Evolutionary conservation across 2,329 filamentous ascomycete genomes (phyloP).

Genomic region (Trichophyton mentagrophytes): DNA sequence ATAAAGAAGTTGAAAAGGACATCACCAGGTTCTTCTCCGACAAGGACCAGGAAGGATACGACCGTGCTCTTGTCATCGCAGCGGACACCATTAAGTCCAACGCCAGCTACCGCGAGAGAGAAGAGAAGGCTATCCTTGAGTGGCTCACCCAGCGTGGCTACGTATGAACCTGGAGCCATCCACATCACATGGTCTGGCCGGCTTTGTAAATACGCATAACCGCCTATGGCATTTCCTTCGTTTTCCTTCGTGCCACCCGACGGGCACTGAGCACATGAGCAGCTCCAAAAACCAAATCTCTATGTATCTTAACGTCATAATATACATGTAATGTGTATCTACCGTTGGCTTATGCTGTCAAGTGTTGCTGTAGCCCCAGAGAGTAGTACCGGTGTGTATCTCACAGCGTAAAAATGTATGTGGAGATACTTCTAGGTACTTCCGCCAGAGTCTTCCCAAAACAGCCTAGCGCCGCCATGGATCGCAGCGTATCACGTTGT

Average conservation of each 20-base stretch:
- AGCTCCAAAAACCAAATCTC: not conserved
- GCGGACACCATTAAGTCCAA: slow-evolving; percentile 75
- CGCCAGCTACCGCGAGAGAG: slow-evolving; percentile 68
- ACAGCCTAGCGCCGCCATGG: not conserved
- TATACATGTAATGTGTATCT: not conserved
- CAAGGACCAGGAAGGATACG: slow-evolving; percentile 77
- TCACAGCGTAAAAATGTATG: not conserved
- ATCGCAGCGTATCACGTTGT: not conserved
- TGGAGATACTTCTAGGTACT: not conserved
- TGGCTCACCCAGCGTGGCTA: slow-evolving; percentile 61
- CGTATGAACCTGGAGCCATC: slow-evolving; percentile 7
- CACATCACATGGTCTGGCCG: not conserved
- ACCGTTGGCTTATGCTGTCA: not conserved
- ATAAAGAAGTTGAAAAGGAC: slow-evolving; percentile 55
- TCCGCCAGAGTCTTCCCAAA: not conserved
- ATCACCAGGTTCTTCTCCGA: slow-evolving; percentile 73
- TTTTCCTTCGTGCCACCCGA: not conserved
- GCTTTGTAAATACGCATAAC: not conserved
- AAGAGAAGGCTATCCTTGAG: slow-evolving; percentile 58
- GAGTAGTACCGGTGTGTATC: not conserved
- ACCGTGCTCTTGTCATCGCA: slow-evolving; percentile 72
- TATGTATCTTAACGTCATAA: not conserved
- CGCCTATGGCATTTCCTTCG: not conserved
- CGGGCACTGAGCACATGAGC: not conserved
- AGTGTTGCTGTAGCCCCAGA: not conserved